Evolutionary conservation across 257 asterid species (phyloP), one percentile per base, ranked within the genome.

Genomic region (Penstemon eatonii): DNA sequence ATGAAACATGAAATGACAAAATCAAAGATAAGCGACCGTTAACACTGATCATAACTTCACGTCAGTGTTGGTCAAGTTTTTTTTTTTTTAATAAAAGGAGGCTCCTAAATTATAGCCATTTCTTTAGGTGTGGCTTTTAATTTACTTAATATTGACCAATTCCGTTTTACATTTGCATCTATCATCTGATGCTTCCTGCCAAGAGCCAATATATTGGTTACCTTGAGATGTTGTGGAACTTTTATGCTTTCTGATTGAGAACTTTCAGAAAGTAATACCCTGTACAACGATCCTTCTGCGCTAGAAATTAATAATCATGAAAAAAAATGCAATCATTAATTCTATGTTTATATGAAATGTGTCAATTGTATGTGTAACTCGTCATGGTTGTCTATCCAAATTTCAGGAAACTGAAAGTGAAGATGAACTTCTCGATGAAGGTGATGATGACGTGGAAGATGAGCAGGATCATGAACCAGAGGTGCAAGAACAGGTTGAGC

Each of bases 381-480:
- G 37, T 75, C 41, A 33, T 54, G 55, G 36, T 52, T 54, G 53
- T 10, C 54, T 73, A 61, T 65, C 60, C 60, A 50, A 60, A 73
- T 66, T 73, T 52, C 77, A 86, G 92, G 92, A 83, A 78, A 83
- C 76, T 78, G 92, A 81, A 73, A 86, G 83, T 51, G 92, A 86
- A 81, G 91, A 83, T 57, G 92, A 86, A 42, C 87, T 83, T 75
- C 82, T 83, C 18, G 89, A 83, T 76, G 88, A 82, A 75, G 88
- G 58, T 63, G 95, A 86, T 60, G 89, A 85, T 4, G 95, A 84
- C 63, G 81, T 53, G 42, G 90, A 77, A 67, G 95, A 87, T 66
- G 98, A 90, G 74, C 84, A 74, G 72, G 96, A 94, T 49, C 87
- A 79, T 62, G 96, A 83, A 71, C 62, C 82, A 9, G 95, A 85